Conservation (phyloP, 352 stramenopile species). For the Lagenidium giganteum region DNA sequence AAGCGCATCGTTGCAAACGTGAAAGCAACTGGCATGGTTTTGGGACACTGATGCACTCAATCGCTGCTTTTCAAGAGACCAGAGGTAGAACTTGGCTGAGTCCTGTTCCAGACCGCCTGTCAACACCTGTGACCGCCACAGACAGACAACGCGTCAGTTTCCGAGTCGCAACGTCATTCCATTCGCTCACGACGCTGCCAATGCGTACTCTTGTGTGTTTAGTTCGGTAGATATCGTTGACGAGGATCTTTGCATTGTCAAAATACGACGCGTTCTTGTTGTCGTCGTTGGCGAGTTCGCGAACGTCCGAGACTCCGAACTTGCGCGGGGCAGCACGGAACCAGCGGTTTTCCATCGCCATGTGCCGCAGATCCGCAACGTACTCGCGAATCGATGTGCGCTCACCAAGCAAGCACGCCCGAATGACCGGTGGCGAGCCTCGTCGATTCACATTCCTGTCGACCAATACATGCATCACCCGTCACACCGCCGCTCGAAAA, state of each 20-base stretch:
- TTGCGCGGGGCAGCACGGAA: slow-evolving; percentile 37
- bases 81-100: slow-evolving; percentile 79
- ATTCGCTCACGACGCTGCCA: neutral
- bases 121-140: slow-evolving; percentile 38
- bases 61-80: slow-evolving; percentile 67
- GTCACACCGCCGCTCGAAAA: too few relatives aligned
- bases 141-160: neutral
- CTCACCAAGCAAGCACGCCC: slow-evolving; percentile 76
- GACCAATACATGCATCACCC: too few relatives aligned
- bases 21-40: slow-evolving; percentile 61
- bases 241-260: slow-evolving; percentile 60
- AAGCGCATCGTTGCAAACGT: slow-evolving; percentile 76
- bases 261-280: slow-evolving; percentile 49
- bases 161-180: too few relatives aligned
- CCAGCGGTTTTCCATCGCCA: slow-evolving; percentile 69
- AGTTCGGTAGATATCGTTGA: slow-evolving; percentile 54
- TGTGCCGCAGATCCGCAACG: slow-evolving; percentile 73
- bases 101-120: slow-evolving; percentile 72
- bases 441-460: slow-evolving; percentile 82
- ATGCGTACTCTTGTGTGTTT: slow-evolving; percentile 56
- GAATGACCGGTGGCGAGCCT: slow-evolving; percentile 77
- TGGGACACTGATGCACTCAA: slow-evolving; percentile 67
- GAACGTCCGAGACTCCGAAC: slow-evolving; percentile 39
- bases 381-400: slow-evolving; percentile 85
- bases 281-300: slow-evolving; percentile 51